These are phyloP conservation scores for Fragaria nilgerrensis DNA, from an alignment of 306 rosid species.

Conservation along the genomic window DNA sequence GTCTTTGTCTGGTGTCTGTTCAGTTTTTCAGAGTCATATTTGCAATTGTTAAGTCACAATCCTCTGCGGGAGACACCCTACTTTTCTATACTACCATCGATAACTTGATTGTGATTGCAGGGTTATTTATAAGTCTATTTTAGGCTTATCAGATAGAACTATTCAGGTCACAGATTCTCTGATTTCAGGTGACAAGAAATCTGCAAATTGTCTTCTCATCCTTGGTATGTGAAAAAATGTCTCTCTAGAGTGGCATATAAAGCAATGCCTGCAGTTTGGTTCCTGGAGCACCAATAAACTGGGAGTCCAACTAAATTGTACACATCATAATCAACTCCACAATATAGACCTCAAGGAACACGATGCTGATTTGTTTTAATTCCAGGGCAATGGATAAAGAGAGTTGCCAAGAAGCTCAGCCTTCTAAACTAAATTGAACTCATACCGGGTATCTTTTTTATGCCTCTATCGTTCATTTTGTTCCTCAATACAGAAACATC, in stretches of 20 bases:
- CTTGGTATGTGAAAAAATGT: background rate
- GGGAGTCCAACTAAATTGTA: background rate
- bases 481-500: constrained; percentile 64
- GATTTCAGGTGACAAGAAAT: background rate
- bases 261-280: background rate
- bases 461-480: constrained; percentile 58
- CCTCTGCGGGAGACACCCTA: too few relatives aligned
- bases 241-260: background rate
- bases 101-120: too few relatives aligned
- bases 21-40: too few relatives aligned
- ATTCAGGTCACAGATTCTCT: background rate
- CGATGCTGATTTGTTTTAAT: background rate
- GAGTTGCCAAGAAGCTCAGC: background rate
- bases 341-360: background rate
- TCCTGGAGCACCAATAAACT: background rate
- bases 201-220: background rate
- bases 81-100: too few relatives aligned
- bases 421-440: constrained; percentile 34
- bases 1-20: too few relatives aligned
- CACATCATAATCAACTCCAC: background rate
- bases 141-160: too few relatives aligned
- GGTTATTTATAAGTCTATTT: too few relatives aligned
- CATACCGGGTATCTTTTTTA: constrained; percentile 60
- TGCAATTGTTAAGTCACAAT: too few relatives aligned
- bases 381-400: background rate